phyloP scores from a whole-genome alignment of 2,329 filamentous ascomycete genomes.

The Verticillium isaacii region DNA sequence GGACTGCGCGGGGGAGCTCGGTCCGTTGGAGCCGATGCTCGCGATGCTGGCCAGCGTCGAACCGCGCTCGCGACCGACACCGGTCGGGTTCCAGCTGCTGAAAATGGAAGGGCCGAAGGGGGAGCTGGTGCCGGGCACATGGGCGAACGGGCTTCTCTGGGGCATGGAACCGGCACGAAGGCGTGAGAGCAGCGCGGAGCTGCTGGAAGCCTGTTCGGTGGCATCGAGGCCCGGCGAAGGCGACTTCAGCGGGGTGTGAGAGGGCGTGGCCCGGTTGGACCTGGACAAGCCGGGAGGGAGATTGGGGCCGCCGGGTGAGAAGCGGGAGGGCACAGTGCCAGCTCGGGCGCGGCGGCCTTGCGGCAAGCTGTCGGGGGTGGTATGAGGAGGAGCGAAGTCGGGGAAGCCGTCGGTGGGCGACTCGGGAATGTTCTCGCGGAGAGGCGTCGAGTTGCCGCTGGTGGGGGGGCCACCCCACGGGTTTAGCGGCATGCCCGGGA shows the following conservation, averaged over 20 bases:
- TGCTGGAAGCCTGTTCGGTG: constrained; percentile 42
- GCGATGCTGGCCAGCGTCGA: constrained; percentile 78
- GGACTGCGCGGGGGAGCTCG: constrained; percentile 81
- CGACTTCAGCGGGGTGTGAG: constrained; percentile 81
- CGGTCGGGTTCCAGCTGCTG: constrained; percentile 71
- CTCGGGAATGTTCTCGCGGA: constrained; percentile 96
- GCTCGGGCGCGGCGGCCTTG: constrained; percentile 78
- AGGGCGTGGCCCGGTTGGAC: constrained; percentile 78
- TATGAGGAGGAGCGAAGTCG: constrained; percentile 68
- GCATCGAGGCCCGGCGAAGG: constrained; percentile 50
- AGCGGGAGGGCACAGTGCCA: constrained; percentile 92
- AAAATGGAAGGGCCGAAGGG: constrained; percentile 91
- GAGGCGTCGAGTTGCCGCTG: constrained; percentile 90
- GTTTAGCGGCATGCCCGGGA: constrained; percentile 61
- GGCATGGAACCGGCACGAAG: constrained; percentile 92
- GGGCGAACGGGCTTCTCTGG: constrained; percentile 69
- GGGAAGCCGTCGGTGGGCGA: constrained; percentile 95
- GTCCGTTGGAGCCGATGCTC: constrained; percentile 86
- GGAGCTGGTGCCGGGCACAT: constrained; percentile 32
- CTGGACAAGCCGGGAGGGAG: constrained; percentile 62
- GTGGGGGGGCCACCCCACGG: constrained; percentile 95
- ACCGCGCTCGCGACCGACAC: constrained; percentile 69
- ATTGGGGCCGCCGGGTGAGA: constrained; percentile 70
- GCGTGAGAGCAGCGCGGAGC: constrained; percentile 74
- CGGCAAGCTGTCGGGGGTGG: constrained; percentile 61